Percentiles rank a stretch among this genome's conserved stretches.
phyloP scores from a whole-genome alignment of 176 grass and related monocot species.

The Phoenix roebelenii region DNA sequence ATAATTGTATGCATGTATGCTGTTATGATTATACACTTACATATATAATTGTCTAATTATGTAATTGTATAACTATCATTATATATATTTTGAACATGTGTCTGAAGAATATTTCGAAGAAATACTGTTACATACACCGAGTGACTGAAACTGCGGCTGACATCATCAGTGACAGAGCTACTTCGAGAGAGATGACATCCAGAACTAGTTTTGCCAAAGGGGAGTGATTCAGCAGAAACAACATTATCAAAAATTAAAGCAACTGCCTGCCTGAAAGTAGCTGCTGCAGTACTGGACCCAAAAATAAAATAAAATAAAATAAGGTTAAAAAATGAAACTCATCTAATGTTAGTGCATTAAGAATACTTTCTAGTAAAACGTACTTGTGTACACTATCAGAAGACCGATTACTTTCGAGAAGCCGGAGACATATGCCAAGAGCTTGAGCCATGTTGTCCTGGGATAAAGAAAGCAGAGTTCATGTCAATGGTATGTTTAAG shows the following conservation, averaged over 20 bases:
- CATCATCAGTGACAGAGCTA: conserved; percentile 63
- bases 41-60: too few relatives aligned
- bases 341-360: conserved; percentile 3
- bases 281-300: conserved; percentile 85
- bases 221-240: conserved; percentile 70
- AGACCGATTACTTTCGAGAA: conserved; percentile 84
- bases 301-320: conserved; percentile 25
- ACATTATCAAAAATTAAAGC: conserved; percentile 89
- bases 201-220: conserved; percentile 65
- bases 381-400: conserved; percentile 95
- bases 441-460: conserved; percentile 90
- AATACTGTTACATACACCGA: conserved; percentile 42
- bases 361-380: conserved; percentile 17
- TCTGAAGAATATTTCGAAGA: conserved; percentile 14
- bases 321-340: conserved; percentile 8
- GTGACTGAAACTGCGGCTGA: conserved; percentile 64
- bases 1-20: too few relatives aligned
- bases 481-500: too few relatives aligned
- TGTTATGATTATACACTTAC: too few relatives aligned
- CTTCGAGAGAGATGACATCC: conserved; percentile 40
- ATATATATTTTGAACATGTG: too few relatives aligned
- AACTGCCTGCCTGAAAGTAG: conserved; percentile 98
- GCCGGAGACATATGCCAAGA: conserved; percentile 82
- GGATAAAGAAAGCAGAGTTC: too few relatives aligned
- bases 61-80: too few relatives aligned